These are phyloP conservation scores for Xylariaceae sp. DNA, from an alignment of 2,329 filamentous ascomycete species.

Conservation along the genomic window DNA sequence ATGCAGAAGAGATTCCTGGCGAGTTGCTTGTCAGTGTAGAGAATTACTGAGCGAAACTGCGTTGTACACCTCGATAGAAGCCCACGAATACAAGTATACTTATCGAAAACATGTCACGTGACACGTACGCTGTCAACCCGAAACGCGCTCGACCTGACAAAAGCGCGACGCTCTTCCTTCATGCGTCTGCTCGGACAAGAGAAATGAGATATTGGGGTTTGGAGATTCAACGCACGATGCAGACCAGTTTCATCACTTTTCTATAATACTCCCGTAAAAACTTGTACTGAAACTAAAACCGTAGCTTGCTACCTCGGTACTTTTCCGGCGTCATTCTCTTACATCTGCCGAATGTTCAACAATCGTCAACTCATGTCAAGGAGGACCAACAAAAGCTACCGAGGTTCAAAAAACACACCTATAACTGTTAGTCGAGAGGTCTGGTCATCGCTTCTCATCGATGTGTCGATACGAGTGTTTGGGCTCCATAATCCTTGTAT, in stretches of 20 bases:
- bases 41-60: no score
- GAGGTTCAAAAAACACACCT: not conserved
- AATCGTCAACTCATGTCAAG: not conserved
- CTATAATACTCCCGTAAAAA: no score
- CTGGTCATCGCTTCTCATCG: constrained; percentile 10
- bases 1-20: no score
- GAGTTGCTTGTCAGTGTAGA: no score
- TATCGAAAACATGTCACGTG: constrained; percentile 4
- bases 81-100: no score
- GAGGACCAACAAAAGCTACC: not conserved
- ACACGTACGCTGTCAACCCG: not conserved
- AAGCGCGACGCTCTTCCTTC: not conserved
- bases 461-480: constrained; percentile 64
- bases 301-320: no score
- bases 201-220: no score
- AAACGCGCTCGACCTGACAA: not conserved
- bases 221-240: not conserved
- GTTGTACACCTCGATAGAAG: not conserved
- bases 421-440: not conserved
- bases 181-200: no score
- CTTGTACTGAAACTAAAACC: no score
- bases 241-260: not conserved
- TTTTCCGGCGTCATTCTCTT: not conserved
- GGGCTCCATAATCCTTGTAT: constrained; percentile 56
- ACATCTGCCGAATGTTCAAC: not conserved